Base-by-base conservation (phyloP, 1,284 basidiomycete species). In the Papiliotrema laurentii region DNA sequence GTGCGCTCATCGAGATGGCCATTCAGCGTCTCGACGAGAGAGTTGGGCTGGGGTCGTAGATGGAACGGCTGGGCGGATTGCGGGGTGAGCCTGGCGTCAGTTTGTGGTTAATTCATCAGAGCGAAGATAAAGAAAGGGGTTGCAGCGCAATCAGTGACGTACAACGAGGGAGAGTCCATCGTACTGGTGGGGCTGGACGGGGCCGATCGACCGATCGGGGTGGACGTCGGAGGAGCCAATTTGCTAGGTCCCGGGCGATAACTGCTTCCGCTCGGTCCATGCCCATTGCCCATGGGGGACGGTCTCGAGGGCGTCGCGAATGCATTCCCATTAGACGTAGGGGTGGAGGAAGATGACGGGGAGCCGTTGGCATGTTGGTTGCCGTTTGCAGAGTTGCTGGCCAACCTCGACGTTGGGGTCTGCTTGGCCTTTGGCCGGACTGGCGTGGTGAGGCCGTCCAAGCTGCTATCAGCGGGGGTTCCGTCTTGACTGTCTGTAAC, bases 21-120 rank as follows among this genome's bases (percentile, higher is more conserved):
- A 46, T 75, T 75, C 47, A 75, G 61, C 0, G 73, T 73, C 40
- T 75, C 73, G 43, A 71, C 57, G 2, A 71, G 58, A 1, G 63
- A 49, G 38, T 67, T 54, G 1, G 71, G 66, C 35, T 69, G 60
- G 9, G 61, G 53, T 0, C 68, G 69, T 19, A 53, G 49, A n/a
- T 56, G 51, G 56, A 71, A 71, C 13, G 69, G 61, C 50, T 61
- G 61, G 7, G 55, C 27, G 9, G 57, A 43, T 10, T 58, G 56
- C 7, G 60, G 46, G 0, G 54, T 46, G 14, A 58, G 35, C 2
- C 61, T n/a, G n/a, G n/a, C n/a, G n/a, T n/a, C n/a, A n/a, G n/a
- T n/a, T n/a, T n/a, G n/a, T n/a, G n/a, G n/a, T n/a, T n/a, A n/a
- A n/a, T n/a, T n/a, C n/a, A n/a, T n/a, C n/a, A n/a, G n/a, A n/a